These are phyloP conservation scores for Saksenaea oblongispora DNA, from an alignment of 371 early-diverging fungal species.

Conservation along the genomic window DNA sequence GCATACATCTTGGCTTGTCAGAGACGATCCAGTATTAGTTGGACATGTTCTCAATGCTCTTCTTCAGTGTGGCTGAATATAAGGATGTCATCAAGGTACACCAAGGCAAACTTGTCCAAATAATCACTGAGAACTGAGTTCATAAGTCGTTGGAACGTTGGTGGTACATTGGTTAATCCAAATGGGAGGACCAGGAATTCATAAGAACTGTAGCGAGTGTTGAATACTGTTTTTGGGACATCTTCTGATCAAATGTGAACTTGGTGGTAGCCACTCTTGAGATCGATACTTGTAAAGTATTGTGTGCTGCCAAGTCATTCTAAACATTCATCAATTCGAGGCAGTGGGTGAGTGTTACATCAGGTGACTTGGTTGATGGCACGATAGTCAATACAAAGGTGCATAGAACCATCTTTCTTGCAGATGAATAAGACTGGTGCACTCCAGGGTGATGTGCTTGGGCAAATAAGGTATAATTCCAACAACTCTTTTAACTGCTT, in stretches of 20 bases:
- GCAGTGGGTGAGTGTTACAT: neutral
- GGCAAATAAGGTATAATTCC: constrained; percentile 7
- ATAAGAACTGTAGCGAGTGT: constrained; percentile 23
- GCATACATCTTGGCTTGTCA: too few relatives aligned
- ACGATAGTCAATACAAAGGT: constrained; percentile 37
- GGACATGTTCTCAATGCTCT: too few relatives aligned
- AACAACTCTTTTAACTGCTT: neutral
- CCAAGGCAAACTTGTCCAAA: too few relatives aligned
- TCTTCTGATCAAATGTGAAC: constrained; percentile 24
- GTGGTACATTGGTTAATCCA: too few relatives aligned
- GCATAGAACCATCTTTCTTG: constrained; percentile 55
- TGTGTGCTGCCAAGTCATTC: constrained; percentile 32
- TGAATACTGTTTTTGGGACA: constrained; percentile 34
- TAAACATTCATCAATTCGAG: constrained; percentile 40
- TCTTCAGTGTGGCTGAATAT: too few relatives aligned
- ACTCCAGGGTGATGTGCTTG: constrained; percentile 39
- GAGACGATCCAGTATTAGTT: too few relatives aligned
- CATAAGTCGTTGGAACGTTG: too few relatives aligned
- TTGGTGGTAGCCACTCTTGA: constrained; percentile 45
- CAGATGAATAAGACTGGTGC: constrained; percentile 59
- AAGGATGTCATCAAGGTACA: too few relatives aligned
- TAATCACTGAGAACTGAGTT: too few relatives aligned
- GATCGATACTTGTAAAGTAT: constrained; percentile 52
- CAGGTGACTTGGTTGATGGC: neutral
- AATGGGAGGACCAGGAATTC: too few relatives aligned